Base-by-base conservation (phyloP, 2,329 filamentous ascomycete species). In the Lachnellula cervina region DNA sequence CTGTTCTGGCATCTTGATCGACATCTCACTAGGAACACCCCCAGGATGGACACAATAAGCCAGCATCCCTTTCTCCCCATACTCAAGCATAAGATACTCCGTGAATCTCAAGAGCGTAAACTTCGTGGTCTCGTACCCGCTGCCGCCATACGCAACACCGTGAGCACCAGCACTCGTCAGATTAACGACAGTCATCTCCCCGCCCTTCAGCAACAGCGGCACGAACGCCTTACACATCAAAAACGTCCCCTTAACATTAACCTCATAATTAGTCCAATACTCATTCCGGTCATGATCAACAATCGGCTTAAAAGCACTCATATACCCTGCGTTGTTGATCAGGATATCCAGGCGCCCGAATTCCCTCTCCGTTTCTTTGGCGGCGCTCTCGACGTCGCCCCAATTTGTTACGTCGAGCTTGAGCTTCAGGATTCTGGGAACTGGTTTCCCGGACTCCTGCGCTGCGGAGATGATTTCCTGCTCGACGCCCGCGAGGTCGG, bases 71-170 rank as follows among this genome's bases (percentile, higher is more conserved):
- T 77, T 38, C 45, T 71, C 61, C 2, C 62, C 69, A 61, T 80
- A 76, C 46, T 82, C 80, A 0, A 66, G 66, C 40, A 72, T 69
- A 8, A 80, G 58, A 58, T 74, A 77, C 62, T 83, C 79, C 1
- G 74, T 77, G 45, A 83, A 71, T 11, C 77, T 70, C 16, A 75
- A 62, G 35, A 80, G 53, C 6, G 78, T 80, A 40, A 80, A 69
- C 63, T 83, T 83, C 23, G 71, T 70, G 2, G 72, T 72, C 52
- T 73, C 69, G 55, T 83, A 83, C 4, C 70, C 71, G 21, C 73
- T 74, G 1, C 66, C 66, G n/a, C 76, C 73, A 0, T 62, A 61
- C 2, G 62, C 57, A 17, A 73, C 63, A 51, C 71, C 57, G 53
- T 72, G 69, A 0, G 70, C 75, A 4, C 72, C 79, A 1, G 76